Conservation (phyloP, 129 eudicot genomes). For the Dittrichia graveolens region DNA sequence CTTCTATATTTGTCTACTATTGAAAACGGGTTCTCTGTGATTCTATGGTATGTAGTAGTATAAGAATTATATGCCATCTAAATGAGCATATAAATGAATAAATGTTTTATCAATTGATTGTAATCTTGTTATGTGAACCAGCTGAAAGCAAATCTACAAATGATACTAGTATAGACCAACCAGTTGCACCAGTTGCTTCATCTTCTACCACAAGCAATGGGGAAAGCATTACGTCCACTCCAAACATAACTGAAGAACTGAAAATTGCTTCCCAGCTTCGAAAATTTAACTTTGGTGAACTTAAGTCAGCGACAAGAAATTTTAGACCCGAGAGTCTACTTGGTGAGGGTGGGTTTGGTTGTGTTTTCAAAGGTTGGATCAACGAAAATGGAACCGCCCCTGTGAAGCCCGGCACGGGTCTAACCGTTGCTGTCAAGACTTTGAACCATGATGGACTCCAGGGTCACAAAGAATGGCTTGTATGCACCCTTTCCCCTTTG, state of each 20-base stretch:
- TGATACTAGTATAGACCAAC: constrained; percentile 70
- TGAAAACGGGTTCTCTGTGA: too few relatives aligned
- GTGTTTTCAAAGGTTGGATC: constrained; percentile 96
- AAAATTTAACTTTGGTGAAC: constrained; percentile 70
- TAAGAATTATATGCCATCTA: neutral
- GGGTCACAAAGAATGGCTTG: constrained; percentile 99
- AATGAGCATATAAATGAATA: neutral
- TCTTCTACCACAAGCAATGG: constrained; percentile 74
- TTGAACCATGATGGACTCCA: constrained; percentile 94
- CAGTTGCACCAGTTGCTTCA: constrained; percentile 68
- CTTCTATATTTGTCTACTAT: too few relatives aligned
- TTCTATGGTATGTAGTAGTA: neutral
- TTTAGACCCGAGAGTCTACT: constrained; percentile 91
- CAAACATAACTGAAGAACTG: constrained; percentile 66
- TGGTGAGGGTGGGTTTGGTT: constrained; percentile 98
- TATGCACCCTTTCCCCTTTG: constrained; percentile 25
- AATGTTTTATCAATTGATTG: constrained; percentile 2
- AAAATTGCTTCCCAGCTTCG: constrained; percentile 84
- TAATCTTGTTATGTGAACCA: constrained; percentile 32
- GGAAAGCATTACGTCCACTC: constrained; percentile 73
- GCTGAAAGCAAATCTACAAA: constrained; percentile 68
- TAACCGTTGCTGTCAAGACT: constrained; percentile 93
- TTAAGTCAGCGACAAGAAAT: constrained; percentile 84
- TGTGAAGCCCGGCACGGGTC: constrained; percentile 82
- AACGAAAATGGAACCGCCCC: constrained; percentile 71